A percentile compares a stretch with the other conserved stretches of the same genome.
phyloP scores from a whole-genome alignment of 1,139 yeast species.

The Candida sanyaensis region DNA sequence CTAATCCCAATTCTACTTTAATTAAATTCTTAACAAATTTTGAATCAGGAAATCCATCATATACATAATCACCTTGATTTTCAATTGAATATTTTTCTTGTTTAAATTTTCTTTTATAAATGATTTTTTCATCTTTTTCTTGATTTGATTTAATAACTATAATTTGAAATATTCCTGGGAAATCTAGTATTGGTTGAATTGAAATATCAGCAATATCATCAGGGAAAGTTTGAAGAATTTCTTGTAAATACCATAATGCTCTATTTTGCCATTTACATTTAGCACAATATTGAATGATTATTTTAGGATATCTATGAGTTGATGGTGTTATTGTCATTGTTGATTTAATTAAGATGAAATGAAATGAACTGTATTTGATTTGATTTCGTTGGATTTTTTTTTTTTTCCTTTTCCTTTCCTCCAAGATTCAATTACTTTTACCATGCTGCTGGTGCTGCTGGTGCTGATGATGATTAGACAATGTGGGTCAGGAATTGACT shows the following conservation, averaged over 20 bases:
- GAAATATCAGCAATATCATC: constrained; percentile 40
- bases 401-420: too few species aligned
- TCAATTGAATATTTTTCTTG: constrained; percentile 17
- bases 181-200: constrained; percentile 38
- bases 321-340: background rate
- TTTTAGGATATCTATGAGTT: constrained; percentile 25
- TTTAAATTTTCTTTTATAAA: constrained; percentile 43
- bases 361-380: too few species aligned
- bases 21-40: constrained; percentile 41
- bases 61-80: constrained; percentile 33
- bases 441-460: too few species aligned
- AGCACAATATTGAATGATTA: constrained; percentile 43
- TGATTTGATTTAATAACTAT: constrained; percentile 14
- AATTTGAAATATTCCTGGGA: constrained; percentile 42
- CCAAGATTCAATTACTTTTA: too few species aligned
- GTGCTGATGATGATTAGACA: too few species aligned
- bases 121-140: constrained; percentile 18
- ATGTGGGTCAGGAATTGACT: too few species aligned
- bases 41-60: constrained; percentile 51
- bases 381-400: too few species aligned
- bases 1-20: constrained; percentile 30
- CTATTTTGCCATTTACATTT: constrained; percentile 52
- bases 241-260: constrained; percentile 50
- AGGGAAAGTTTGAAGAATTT: constrained; percentile 45
- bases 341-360: background rate